Evolutionary conservation across 352 stramenopile species (phyloP).

Genomic region (Phytopythium ostracodes): DNA sequence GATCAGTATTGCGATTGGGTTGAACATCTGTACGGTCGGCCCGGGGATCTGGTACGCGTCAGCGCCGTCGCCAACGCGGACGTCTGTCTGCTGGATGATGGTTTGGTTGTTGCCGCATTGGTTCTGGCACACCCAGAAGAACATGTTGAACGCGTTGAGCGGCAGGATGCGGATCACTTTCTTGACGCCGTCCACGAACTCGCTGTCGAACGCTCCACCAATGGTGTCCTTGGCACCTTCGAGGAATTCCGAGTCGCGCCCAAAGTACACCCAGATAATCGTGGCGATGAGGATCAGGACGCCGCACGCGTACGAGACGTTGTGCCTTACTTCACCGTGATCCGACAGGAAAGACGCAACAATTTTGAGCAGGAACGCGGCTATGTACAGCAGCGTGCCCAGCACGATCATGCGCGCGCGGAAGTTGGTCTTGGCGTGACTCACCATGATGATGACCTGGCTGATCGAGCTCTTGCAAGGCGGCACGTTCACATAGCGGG

Average conservation of each 20-base stretch:
- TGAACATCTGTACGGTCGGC: slow-evolving; percentile 44
- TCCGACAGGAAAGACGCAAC: slow-evolving; percentile 43
- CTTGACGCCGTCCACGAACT: slow-evolving; percentile 48
- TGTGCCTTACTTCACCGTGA: slow-evolving; percentile 28
- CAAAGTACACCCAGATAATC: slow-evolving; percentile 44
- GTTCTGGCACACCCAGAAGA: slow-evolving; percentile 56
- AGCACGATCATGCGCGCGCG: slow-evolving; percentile 33
- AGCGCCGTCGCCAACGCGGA: slow-evolving; percentile 28
- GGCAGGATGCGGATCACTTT: slow-evolving; percentile 42
- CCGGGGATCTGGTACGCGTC: slow-evolving; percentile 41
- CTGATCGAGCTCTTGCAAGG: slow-evolving; percentile 37
- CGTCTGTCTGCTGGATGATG: slow-evolving; percentile 61
- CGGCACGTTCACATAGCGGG: slow-evolving; percentile 47
- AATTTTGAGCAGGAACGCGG: slow-evolving; percentile 49
- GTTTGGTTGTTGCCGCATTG: slow-evolving; percentile 63
- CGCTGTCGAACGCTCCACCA: slow-evolving; percentile 33
- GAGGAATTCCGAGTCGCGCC: slow-evolving; percentile 42
- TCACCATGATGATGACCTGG: slow-evolving; percentile 31
- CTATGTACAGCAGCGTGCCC: slow-evolving; percentile 32
- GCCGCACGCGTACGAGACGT: slow-evolving; percentile 41
- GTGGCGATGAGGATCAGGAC: slow-evolving; percentile 29
- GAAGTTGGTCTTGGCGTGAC: slow-evolving; percentile 19
- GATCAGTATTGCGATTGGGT: slow-evolving; percentile 34
- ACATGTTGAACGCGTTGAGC: slow-evolving; percentile 51
- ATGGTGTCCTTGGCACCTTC: slow-evolving; percentile 32